Percentiles rank a stretch among this genome's conserved stretches.
Evolutionary conservation across 768 basidiomycete species (phyloP).

Genomic region (Suillus spraguei): DNA sequence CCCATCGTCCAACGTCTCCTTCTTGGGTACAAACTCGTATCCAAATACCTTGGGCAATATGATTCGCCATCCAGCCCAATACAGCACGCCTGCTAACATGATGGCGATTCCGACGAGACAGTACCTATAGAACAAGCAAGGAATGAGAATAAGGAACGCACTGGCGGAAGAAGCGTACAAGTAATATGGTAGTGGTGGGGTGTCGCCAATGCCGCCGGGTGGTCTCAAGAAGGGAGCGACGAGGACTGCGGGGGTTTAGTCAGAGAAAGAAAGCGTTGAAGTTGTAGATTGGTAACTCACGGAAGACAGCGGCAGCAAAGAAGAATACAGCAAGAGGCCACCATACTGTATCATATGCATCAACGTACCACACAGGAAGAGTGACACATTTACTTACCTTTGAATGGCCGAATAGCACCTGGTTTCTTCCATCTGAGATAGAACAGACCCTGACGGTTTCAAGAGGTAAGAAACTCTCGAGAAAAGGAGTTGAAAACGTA

Average conservation of each 20-base stretch:
- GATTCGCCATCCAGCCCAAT: slow-evolving; percentile 59
- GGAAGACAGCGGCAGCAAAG: slow-evolving; percentile 50
- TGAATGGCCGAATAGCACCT: slow-evolving; percentile 51
- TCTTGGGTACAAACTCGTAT: slow-evolving; percentile 49
- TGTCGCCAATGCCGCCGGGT: slow-evolving; percentile 56
- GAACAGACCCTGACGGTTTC: slow-evolving; percentile 47
- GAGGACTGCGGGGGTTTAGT: slow-evolving; percentile 39
- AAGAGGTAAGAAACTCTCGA: neutral
- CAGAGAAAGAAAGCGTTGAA: neutral
- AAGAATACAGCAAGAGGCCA: slow-evolving; percentile 57
- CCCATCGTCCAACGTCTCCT: slow-evolving; percentile 51
- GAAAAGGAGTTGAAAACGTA: slow-evolving; percentile 28
- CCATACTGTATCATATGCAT: slow-evolving; percentile 44
- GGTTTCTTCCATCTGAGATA: slow-evolving; percentile 57
- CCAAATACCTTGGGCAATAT: slow-evolving; percentile 50
- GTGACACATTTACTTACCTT: slow-evolving; percentile 33
- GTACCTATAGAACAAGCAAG: slow-evolving; percentile 36
- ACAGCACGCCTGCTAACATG: slow-evolving; percentile 47
- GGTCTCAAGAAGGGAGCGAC: slow-evolving; percentile 58
- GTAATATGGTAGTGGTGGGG: slow-evolving; percentile 62
- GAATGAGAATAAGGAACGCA: neutral
- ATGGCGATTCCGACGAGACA: slow-evolving; percentile 55
- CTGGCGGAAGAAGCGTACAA: slow-evolving; percentile 31
- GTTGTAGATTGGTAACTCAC: slow-evolving; percentile 33
- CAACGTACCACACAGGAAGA: neutral